These are phyloP conservation scores for Spathaspora hagerdaliae DNA, from an alignment of 805 yeast species.

Conservation along the genomic window DNA sequence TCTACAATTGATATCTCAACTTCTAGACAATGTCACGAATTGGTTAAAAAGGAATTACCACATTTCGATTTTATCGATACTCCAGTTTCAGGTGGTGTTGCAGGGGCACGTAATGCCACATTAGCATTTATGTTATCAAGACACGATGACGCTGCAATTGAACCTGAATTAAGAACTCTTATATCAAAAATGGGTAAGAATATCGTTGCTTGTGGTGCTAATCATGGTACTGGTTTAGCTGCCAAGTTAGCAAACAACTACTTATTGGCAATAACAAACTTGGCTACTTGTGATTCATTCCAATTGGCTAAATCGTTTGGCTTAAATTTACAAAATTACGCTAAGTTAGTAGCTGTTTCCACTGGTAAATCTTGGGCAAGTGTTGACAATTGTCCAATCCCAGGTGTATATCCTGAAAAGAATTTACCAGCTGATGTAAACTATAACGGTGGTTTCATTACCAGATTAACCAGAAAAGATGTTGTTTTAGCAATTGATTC, in stretches of 20 bases:
- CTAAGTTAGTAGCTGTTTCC: conserved; percentile 47
- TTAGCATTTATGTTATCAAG: conserved; percentile 51
- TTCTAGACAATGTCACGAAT: conserved; percentile 36
- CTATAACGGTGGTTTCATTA: conserved; percentile 47
- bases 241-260: conserved; percentile 54
- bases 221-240: conserved; percentile 50
- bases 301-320: conserved; percentile 48
- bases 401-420: conserved; percentile 38
- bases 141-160: conserved; percentile 20
- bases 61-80: conserved; percentile 47
- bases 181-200: conserved; percentile 44
- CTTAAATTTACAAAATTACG: conserved; percentile 42
- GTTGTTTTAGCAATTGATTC: conserved; percentile 39
- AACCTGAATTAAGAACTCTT: conserved; percentile 26
- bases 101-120: conserved; percentile 50
- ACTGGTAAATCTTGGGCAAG: conserved; percentile 55
- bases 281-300: conserved; percentile 54
- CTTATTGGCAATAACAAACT: conserved; percentile 48
- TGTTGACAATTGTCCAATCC: conserved; percentile 52
- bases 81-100: conserved; percentile 55
- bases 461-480: conserved; percentile 43
- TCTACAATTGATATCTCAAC: conserved; percentile 51
- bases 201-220: conserved; percentile 45
- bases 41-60: conserved; percentile 28
- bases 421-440: conserved; percentile 42